Percentiles rank a stretch among this genome's conserved stretches.
Evolutionary conservation across 2,329 filamentous ascomycete genomes (phyloP).

Genomic region (Nothomitra cinnamomea): DNA sequence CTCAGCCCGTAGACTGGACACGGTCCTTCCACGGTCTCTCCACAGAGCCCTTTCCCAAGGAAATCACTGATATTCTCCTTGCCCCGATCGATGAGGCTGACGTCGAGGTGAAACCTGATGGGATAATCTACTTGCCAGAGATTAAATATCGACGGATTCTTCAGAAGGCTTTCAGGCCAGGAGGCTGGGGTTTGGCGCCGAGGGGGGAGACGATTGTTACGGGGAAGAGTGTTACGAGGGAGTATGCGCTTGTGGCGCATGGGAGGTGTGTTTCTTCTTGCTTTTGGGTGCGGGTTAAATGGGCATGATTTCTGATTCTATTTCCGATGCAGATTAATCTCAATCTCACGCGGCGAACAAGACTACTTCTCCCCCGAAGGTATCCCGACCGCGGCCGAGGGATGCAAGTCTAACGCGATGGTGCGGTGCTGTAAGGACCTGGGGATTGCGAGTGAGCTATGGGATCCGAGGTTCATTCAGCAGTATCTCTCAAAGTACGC

Average conservation of each 20-base stretch:
- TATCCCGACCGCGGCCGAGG: constrained; percentile 87
- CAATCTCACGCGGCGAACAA: constrained; percentile 85
- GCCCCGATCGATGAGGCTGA: constrained; percentile 52
- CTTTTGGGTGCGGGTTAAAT: neutral
- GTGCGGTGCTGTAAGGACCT: constrained; percentile 98
- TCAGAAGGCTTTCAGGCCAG: constrained; percentile 82
- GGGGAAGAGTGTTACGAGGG: constrained; percentile 64
- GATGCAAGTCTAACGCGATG: constrained; percentile 92
- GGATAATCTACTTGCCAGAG: constrained; percentile 88
- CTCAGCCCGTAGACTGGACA: constrained; percentile 56
- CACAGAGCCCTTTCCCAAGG: constrained; percentile 48
- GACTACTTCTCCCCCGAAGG: constrained; percentile 80
- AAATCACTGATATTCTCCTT: constrained; percentile 52
- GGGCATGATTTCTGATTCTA: neutral
- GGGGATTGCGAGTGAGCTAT: constrained; percentile 84
- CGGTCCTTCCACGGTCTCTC: constrained; percentile 69
- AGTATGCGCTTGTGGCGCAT: constrained; percentile 80
- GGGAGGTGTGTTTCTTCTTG: constrained; percentile 48
- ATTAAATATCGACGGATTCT: constrained; percentile 92
- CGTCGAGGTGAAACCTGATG: constrained; percentile 94
- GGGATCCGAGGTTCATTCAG: constrained; percentile 85
- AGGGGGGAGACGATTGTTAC: constrained; percentile 72
- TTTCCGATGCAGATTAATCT: constrained; percentile 50
- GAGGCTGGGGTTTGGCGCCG: constrained; percentile 87
- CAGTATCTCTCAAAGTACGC: constrained; percentile 60